Conservation (phyloP, 192 early-diverging fungal genomes). For the Diversispora eburnea region DNA sequence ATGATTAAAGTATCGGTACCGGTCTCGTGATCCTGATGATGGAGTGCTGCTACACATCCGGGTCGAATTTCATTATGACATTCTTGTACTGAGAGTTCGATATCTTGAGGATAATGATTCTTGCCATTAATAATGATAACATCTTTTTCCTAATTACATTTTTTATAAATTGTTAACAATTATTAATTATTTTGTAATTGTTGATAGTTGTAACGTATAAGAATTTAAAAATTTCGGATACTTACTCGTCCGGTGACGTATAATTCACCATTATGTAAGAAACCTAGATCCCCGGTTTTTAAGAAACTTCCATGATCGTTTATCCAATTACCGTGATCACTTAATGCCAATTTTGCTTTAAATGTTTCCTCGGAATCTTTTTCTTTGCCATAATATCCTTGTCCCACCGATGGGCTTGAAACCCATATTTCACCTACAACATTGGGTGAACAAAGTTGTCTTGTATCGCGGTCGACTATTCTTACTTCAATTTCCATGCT, state of each 20-base stretch:
- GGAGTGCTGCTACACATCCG: conserved; percentile 21
- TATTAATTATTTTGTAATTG: too few species aligned
- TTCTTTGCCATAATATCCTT: conserved; percentile 24
- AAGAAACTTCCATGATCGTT: conserved; percentile 20
- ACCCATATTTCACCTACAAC: conserved; percentile 20
- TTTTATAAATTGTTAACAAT: background rate
- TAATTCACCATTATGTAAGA: conserved; percentile 19
- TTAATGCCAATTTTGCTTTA: background rate
- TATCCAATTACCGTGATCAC: conserved; percentile 19
- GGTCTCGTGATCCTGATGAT: conserved; percentile 9
- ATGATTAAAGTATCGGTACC: conserved; percentile 18
- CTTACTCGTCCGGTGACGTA: conserved; percentile 17
- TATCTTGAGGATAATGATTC: conserved; percentile 26
- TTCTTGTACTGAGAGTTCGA: conserved; percentile 15
- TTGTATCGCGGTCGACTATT: conserved; percentile 16
- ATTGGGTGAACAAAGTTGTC: conserved; percentile 20
- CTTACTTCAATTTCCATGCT: conserved; percentile 13
- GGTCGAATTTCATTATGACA: conserved; percentile 15
- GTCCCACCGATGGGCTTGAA: conserved; percentile 15
- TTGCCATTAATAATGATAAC: conserved; percentile 25
- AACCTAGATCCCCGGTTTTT: conserved; percentile 21
- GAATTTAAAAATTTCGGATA: background rate
- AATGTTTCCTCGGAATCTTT: background rate
- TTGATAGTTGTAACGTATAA: too few species aligned
- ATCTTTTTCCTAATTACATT: conserved; percentile 6